Percentiles rank a stretch among this genome's conserved stretches.
phyloP scores from a whole-genome alignment of 345 rosid genomes.

The Citrus trifoliata region DNA sequence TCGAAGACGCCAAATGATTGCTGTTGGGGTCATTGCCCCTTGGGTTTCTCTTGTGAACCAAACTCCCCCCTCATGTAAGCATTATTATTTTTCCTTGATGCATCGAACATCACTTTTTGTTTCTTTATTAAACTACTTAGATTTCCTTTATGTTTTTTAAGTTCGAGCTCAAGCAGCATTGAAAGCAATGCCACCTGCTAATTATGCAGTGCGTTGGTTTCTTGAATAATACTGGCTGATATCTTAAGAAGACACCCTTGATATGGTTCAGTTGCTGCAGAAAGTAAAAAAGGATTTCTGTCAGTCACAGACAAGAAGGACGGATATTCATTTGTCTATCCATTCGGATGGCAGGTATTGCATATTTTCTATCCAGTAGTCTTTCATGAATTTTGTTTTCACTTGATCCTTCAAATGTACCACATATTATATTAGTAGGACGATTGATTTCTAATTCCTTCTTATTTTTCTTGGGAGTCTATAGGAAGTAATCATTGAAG shows the following conservation, averaged over 20 bases:
- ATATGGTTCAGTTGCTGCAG: constrained; percentile 99
- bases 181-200: constrained; percentile 17
- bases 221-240: constrained; percentile 33
- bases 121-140: neutral
- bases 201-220: constrained; percentile 12
- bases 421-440: neutral
- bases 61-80: constrained; percentile 65
- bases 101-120: neutral
- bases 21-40: constrained; percentile 55
- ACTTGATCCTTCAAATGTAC: neutral
- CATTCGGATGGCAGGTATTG: constrained; percentile 96
- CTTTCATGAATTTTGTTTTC: neutral
- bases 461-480: neutral
- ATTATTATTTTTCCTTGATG: neutral
- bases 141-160: neutral
- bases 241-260: constrained; percentile 79
- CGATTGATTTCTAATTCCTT: neutral
- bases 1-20: constrained; percentile 64
- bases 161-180: constrained; percentile 11
- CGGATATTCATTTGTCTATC: constrained; percentile 81
- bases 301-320: constrained; percentile 68
- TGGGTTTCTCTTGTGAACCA: constrained; percentile 50
- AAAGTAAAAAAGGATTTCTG: constrained; percentile 72
- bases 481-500: constrained; percentile 81
- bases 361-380: neutral